These are phyloP conservation scores for Fusarium setosum DNA, from an alignment of 2,329 filamentous ascomycete species.

Conservation along the genomic window DNA sequence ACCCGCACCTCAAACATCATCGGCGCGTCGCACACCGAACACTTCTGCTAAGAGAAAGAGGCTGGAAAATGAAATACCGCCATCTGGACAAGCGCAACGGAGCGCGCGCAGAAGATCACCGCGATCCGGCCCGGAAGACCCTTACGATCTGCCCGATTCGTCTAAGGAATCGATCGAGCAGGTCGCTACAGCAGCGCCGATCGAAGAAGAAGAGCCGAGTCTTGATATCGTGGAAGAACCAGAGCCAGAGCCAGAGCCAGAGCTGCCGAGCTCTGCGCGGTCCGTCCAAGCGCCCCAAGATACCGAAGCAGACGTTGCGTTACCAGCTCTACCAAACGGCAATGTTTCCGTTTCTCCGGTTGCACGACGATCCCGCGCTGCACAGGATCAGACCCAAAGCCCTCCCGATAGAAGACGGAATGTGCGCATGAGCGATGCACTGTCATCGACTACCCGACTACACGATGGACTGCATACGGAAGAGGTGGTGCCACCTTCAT, in stretches of 20 bases:
- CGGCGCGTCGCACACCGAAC: constrained; percentile 56
- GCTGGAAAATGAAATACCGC: constrained; percentile 42
- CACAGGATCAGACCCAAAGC: constrained; percentile 54
- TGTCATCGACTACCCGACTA: constrained; percentile 56
- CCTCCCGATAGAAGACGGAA: constrained; percentile 61
- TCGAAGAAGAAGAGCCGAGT: constrained; percentile 9
- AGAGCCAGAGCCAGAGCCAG: neutral
- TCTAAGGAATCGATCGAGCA: constrained; percentile 44
- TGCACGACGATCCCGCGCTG: constrained; percentile 12
- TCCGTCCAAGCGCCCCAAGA: constrained; percentile 9
- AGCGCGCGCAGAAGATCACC: constrained; percentile 31
- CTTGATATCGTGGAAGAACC: neutral
- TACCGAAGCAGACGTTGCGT: constrained; percentile 26
- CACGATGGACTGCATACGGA: constrained; percentile 52
- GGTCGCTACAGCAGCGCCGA: neutral
- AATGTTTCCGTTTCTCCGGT: constrained; percentile 13
- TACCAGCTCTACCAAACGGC: constrained; percentile 36
- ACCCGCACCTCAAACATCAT: constrained; percentile 36
- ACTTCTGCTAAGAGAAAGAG: constrained; percentile 61
- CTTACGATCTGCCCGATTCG: constrained; percentile 45
- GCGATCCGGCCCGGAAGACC: constrained; percentile 33
- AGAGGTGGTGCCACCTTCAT: constrained; percentile 44
- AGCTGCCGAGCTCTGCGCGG: constrained; percentile 22
- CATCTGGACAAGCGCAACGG: constrained; percentile 16
- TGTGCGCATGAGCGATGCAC: constrained; percentile 49